Conservation (phyloP, 2,329 filamentous ascomycete genomes). For the Cercospora sesami region DNA sequence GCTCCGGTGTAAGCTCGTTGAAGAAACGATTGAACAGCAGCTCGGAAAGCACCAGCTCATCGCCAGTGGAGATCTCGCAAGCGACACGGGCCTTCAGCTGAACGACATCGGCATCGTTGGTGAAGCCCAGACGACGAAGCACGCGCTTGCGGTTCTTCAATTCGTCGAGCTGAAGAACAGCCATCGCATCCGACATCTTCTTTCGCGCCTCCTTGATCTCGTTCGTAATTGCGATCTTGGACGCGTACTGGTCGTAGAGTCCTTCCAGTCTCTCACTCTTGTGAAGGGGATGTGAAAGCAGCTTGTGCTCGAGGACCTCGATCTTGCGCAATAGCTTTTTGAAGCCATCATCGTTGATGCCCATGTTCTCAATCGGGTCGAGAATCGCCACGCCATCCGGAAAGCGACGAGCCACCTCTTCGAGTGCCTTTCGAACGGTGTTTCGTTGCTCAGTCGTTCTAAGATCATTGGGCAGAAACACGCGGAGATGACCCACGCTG, state of each 20-base stretch:
- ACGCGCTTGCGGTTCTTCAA: conserved; percentile 95
- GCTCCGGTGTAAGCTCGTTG: conserved; percentile 87
- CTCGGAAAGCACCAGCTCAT: conserved; percentile 90
- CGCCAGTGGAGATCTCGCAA: conserved; percentile 95
- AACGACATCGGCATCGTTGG: conserved; percentile 92
- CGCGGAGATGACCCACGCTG: conserved; percentile 76
- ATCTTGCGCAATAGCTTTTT: conserved; percentile 93
- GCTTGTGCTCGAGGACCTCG: conserved; percentile 87
- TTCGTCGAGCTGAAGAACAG: conserved; percentile 90
- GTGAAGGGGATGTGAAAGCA: conserved; percentile 87
- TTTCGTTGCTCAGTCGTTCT: conserved; percentile 68
- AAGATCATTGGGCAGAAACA: conserved; percentile 79
- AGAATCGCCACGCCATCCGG: conserved; percentile 86
- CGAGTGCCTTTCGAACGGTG: conserved; percentile 64
- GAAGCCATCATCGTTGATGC: conserved; percentile 86
- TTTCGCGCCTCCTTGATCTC: conserved; percentile 89
- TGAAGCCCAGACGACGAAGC: conserved; percentile 88
- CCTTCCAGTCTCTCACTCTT: conserved; percentile 80
- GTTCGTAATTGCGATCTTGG: conserved; percentile 72
- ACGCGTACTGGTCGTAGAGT: conserved; percentile 82
- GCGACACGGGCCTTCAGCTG: conserved; percentile 96
- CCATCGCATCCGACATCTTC: conserved; percentile 78
- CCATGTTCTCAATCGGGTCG: conserved; percentile 95
- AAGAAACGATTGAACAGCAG: conserved; percentile 97
- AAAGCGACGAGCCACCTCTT: conserved; percentile 82